Conservation (phyloP, 768 basidiomycete genomes). For the Agrocybe praecox region DNA sequence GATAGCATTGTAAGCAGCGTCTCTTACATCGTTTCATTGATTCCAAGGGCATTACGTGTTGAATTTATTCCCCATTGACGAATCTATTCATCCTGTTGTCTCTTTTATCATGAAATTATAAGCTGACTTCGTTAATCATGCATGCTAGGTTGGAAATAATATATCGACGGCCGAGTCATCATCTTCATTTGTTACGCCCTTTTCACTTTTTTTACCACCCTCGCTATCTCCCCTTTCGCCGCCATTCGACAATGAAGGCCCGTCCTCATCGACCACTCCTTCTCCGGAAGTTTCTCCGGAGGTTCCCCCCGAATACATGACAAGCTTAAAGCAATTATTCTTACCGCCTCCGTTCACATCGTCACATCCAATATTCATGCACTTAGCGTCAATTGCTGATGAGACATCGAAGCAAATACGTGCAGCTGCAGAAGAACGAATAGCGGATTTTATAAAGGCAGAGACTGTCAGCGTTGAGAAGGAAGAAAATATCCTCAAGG, state of each 20-base stretch:
- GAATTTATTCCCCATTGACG: too few species aligned
- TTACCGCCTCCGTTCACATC: constrained; percentile 79
- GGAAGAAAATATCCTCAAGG: constrained; percentile 54
- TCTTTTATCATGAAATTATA: too few species aligned
- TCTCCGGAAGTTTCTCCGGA: too few species aligned
- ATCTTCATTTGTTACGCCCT: constrained; percentile 43
- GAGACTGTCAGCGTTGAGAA: constrained; percentile 59
- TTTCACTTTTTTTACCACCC: constrained; percentile 47
- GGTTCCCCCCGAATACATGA: constrained; percentile 43
- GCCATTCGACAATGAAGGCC: constrained; percentile 21
- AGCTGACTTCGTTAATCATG: constrained; percentile 20
- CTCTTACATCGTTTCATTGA: not conserved
- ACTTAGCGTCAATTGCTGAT: constrained; percentile 61
- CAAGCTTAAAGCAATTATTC: constrained; percentile 61
- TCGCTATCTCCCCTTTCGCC: constrained; percentile 22
- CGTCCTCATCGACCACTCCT: constrained; percentile 20
- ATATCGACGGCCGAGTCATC: constrained; percentile 40
- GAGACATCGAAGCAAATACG: constrained; percentile 57
- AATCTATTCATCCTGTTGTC: too few species aligned
- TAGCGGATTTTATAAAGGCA: constrained; percentile 51
- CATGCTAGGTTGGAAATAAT: constrained; percentile 39
- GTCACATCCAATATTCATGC: constrained; percentile 69
- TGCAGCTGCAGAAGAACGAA: constrained; percentile 57
- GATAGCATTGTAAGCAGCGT: constrained; percentile 65
- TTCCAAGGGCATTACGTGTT: too few species aligned